These are phyloP conservation scores for Phytophthora vignae DNA, from an alignment of 352 stramenopile species.

Conservation along the genomic window DNA sequence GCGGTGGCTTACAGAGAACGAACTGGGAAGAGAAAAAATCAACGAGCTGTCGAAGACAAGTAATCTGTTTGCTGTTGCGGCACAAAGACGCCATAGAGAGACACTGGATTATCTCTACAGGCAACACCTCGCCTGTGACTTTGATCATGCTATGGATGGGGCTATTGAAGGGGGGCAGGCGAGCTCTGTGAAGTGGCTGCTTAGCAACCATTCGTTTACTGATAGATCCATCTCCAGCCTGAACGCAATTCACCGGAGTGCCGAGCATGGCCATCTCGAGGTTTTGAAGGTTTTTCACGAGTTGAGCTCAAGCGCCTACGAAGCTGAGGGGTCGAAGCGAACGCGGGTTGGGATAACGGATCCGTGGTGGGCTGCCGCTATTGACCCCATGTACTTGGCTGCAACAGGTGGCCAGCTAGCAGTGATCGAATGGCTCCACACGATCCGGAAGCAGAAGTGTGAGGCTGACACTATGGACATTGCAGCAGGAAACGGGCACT, in stretches of 20 bases:
- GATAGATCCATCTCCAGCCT: background rate
- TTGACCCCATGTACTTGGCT: background rate
- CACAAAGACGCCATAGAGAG: background rate
- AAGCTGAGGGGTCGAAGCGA: background rate
- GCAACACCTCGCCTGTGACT: background rate
- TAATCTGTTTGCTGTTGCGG: too few species aligned
- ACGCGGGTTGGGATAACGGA: background rate
- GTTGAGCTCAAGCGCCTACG: background rate
- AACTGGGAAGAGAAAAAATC: fast-evolving
- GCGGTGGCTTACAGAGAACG: background rate
- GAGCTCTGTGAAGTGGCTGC: background rate
- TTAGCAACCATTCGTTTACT: background rate
- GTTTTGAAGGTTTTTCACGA: background rate
- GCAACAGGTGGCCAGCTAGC: background rate
- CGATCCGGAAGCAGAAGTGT: background rate
- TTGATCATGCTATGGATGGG: background rate
- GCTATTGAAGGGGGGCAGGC: background rate
- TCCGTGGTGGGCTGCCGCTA: background rate
- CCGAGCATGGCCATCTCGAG: background rate
- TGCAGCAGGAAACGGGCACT: background rate
- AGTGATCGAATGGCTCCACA: slow-evolving; percentile 2
- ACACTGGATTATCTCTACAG: background rate
- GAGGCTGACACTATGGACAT: slow-evolving; percentile 1
- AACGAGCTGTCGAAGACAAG: fast-evolving
- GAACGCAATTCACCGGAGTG: background rate